Conservation (phyloP, 2,329 filamentous ascomycete species). For the Fusarium protoensiforme region DNA sequence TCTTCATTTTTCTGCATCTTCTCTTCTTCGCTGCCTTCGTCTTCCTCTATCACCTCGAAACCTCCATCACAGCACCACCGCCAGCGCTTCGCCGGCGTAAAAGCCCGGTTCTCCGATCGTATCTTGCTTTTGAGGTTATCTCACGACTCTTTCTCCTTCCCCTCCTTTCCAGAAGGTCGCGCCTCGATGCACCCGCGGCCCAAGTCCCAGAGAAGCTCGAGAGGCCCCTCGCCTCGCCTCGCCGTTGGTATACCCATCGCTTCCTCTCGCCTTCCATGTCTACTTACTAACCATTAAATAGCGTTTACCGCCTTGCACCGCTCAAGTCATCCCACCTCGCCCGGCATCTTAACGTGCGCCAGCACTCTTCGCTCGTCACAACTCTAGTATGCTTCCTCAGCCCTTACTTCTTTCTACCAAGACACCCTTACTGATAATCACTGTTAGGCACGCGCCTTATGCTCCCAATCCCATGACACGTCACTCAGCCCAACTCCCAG, state of each 20-base stretch:
- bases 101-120: no score
- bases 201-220: not conserved
- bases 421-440: not conserved
- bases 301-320: not conserved
- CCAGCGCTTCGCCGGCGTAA: not conserved
- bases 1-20: not conserved
- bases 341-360: not conserved
- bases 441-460: no score
- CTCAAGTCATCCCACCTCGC: not conserved
- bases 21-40: not conserved
- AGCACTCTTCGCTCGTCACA: not conserved
- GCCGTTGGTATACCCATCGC: not conserved
- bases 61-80: not conserved
- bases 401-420: not conserved
- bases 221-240: not conserved
- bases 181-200: not conserved
- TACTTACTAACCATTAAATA: not conserved
- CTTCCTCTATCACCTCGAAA: not conserved
- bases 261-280: not conserved
- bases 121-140: not conserved
- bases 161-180: not conserved
- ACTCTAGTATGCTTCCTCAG: not conserved
- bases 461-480: no score
- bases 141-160: not conserved
- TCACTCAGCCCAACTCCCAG: not conserved